A percentile compares a stretch with the other conserved stretches of the same genome.
These are phyloP conservation scores for Puccinia triticina DNA, from an alignment of 1,284 basidiomycete species.

Conservation along the genomic window DNA sequence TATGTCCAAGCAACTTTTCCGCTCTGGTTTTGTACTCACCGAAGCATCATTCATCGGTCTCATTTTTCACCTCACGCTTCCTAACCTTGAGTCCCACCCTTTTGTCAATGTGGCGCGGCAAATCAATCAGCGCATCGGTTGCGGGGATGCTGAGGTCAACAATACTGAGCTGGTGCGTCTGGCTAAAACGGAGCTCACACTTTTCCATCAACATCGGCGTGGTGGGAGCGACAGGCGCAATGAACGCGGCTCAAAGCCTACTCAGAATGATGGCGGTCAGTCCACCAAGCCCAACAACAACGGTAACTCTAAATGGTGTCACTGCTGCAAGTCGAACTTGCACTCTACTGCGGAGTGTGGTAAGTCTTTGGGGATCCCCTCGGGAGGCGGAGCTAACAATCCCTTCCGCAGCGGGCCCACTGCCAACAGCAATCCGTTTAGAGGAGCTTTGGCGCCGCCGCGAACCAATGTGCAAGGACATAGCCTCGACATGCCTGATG, in stretches of 20 bases:
- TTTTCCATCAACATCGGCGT: background rate
- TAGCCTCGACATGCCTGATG: background rate
- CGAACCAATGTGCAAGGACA: background rate
- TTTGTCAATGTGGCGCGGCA: constrained; percentile 1
- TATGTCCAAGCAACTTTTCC: background rate
- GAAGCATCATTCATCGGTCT: background rate
- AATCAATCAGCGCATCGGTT: background rate
- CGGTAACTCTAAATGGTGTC: too few relatives aligned
- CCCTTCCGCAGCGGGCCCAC: background rate
- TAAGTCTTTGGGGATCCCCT: too few relatives aligned
- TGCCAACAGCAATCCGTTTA: background rate
- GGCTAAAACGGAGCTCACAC: background rate
- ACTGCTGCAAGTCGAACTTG: too few relatives aligned
- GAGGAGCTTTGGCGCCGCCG: background rate
- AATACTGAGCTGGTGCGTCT: background rate
- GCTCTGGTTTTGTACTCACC: background rate
- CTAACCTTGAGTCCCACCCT: background rate
- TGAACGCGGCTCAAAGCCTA: background rate
- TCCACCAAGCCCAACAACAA: background rate
- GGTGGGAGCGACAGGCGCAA: background rate
- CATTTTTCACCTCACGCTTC: constrained; percentile 1
- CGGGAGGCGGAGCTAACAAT: too few relatives aligned
- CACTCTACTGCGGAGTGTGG: too few relatives aligned
- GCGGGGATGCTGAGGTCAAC: background rate
- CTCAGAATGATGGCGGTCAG: too few relatives aligned